Evolutionary conservation across 73 alveolate species (phyloP), one percentile per base, ranked within the genome.

Genomic region (Tetrahymena borealis): DNA sequence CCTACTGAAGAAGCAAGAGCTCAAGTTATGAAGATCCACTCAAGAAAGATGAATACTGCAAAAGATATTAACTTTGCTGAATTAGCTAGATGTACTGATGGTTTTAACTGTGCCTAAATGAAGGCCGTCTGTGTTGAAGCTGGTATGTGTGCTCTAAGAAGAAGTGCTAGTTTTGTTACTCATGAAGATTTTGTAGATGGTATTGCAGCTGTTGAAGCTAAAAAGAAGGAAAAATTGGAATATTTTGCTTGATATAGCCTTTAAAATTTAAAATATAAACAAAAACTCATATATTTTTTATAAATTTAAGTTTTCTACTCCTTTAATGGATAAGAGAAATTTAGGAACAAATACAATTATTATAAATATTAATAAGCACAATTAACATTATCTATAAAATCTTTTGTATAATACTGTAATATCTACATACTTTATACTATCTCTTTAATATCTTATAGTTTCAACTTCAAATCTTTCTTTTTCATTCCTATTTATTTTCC

Each of bases 1-100:
- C 99, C 99, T 37, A 99, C 99, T 95, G 99, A 98, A 95, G 99
- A 99, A 91, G 99, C 99, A 32, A 90, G 99, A 78, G 99, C 99
- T 15, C 97, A 99, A 91, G 99, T 99, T 91, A 91, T 99, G 96
- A 98, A 99, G 94, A 99, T 99, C 94, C 99, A 99, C 97, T 97
- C 99, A 16, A 96, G 99, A 90, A 99, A 99, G 96, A 99, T 99
- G 99, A 99, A 98, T 97, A 98, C 96, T 91, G 97, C 99, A 94
- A 97, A 98, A 94, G 99, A 98, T 60, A 91, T 93, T 39, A 93
- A 93, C 78, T 93, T 78, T 93, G 32, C 91, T 0, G 95, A 93
- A 93, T 40, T 93, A 11, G 95, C 95, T 40, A 93, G 95, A 90
- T 79, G 95, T 90, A 93, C 95, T 16, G 95, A 93, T 31, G 95